Evolutionary conservation across 495 filamentous ascomycete genomes (phyloP).

Genomic region (Polyplosphaeria fusca): DNA sequence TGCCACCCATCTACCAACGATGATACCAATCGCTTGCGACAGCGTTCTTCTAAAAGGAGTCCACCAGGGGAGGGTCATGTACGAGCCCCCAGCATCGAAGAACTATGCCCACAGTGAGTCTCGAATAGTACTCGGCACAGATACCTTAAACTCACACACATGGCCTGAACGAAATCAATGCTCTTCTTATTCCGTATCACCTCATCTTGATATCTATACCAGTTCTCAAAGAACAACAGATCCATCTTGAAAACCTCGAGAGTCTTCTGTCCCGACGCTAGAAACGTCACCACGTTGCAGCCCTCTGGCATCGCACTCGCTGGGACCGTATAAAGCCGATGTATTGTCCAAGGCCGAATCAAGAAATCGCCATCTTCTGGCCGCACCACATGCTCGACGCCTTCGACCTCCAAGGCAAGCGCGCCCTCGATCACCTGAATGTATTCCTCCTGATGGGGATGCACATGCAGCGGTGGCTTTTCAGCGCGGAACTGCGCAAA

Average conservation of each 20-base stretch:
- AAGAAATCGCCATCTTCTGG: conserved; percentile 40
- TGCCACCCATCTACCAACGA: conserved; percentile 52
- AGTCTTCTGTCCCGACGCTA: conserved; percentile 38
- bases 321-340: conserved; percentile 41
- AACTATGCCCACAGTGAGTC: no score
- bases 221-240: conserved; percentile 54
- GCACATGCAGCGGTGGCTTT: conserved; percentile 50
- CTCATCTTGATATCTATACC: conserved; percentile 54
- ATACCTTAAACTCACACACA: conserved; percentile 39
- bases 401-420: conserved; percentile 42
- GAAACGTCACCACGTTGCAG: conserved; percentile 7
- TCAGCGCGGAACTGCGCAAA: neutral
- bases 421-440: conserved; percentile 42
- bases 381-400: conserved; percentile 37
- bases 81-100: conserved; percentile 51
- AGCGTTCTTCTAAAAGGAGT: conserved; percentile 43
- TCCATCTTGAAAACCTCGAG: conserved; percentile 43
- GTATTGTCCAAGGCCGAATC: conserved; percentile 42
- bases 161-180: conserved; percentile 47
- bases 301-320: conserved; percentile 2
- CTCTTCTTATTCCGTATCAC: conserved; percentile 42
- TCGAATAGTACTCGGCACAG: conserved; percentile 11
- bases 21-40: conserved; percentile 41
- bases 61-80: conserved; percentile 47
- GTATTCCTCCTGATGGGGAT: conserved; percentile 48